Percentiles rank a stretch among this genome's conserved stretches.
These are phyloP conservation scores for Geotrichum citri-aurantii DNA, from an alignment of 1,139 yeast genomes.

Conservation along the genomic window DNA sequence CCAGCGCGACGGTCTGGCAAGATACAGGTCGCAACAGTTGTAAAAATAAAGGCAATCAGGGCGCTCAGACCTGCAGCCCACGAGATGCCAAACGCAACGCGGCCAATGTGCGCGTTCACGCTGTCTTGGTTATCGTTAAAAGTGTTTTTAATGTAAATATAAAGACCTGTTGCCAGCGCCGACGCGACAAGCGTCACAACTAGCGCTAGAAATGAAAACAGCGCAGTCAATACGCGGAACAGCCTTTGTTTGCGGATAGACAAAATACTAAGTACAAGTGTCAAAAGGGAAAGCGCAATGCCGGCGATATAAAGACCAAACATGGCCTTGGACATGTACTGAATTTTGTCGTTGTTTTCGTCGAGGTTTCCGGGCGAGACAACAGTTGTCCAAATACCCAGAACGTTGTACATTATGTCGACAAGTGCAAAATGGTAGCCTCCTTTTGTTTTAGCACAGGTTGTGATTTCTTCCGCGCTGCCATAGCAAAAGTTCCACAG, in stretches of 20 bases:
- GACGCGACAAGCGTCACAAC: conserved; percentile 5
- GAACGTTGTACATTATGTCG: conserved; percentile 2
- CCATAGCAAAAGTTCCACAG: conserved; percentile 11
- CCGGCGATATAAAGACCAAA: conserved; percentile 4
- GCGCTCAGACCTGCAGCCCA: conserved; percentile 11
- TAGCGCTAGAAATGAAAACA: conserved; percentile 6
- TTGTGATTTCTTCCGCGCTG: background rate
- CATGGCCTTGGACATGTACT: conserved; percentile 1
- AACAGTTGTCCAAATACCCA: conserved; percentile 5
- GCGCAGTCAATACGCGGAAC: conserved; percentile 1
- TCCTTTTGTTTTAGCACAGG: background rate
- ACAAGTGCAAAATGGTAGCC: conserved; percentile 8
- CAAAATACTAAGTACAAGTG: background rate
- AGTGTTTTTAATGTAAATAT: conserved; percentile 6
- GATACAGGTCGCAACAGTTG: conserved; percentile 1
- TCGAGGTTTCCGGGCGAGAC: conserved; percentile 4
- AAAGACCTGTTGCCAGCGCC: conserved; percentile 11
- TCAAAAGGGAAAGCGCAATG: background rate
- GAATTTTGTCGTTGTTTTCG: background rate
- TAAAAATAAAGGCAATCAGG: conserved; percentile 7
- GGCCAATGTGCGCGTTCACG: conserved; percentile 3
- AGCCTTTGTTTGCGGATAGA: background rate
- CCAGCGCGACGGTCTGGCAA: background rate
- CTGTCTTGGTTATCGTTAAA: background rate
- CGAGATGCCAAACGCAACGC: conserved; percentile 6